These are phyloP conservation scores for Aspergillus ustus DNA, from an alignment of 2,329 filamentous ascomycete genomes.

Conservation along the genomic window DNA sequence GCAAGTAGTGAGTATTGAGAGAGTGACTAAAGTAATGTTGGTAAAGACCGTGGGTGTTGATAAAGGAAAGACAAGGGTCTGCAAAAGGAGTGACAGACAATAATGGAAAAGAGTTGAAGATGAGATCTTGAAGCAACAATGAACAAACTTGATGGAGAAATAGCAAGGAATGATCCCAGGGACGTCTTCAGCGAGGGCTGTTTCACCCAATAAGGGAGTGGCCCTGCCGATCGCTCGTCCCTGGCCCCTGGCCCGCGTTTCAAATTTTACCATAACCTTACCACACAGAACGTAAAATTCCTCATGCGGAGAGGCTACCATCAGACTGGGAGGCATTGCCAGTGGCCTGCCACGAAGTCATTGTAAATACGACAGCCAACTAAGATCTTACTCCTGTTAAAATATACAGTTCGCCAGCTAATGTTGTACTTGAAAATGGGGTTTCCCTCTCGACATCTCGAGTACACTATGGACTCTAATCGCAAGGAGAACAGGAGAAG, in stretches of 20 bases:
- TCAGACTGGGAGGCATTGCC: neutral
- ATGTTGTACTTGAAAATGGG: neutral
- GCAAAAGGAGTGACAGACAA: conserved; percentile 26
- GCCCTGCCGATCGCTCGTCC: conserved; percentile 18
- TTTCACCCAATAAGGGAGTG: conserved; percentile 17
- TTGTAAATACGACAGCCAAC: neutral
- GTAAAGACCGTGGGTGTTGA: conserved; percentile 12
- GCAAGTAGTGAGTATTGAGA: conserved; percentile 10
- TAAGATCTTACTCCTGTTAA: neutral
- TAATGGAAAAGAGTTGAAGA: conserved; percentile 21
- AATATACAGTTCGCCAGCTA: neutral
- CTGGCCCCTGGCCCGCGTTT: conserved; percentile 1
- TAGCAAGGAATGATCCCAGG: conserved; percentile 24
- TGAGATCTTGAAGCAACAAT: conserved; percentile 12
- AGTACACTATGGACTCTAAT: neutral
- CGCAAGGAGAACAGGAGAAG: neutral
- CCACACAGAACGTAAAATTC: neutral
- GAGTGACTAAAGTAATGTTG: conserved; percentile 18
- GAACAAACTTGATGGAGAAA: conserved; percentile 3
- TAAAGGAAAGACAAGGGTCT: conserved; percentile 17
- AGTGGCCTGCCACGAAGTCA: neutral
- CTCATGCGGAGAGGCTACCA: neutral
- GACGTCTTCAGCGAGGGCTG: conserved; percentile 10
- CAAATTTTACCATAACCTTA: neutral
- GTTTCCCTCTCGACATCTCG: neutral